Evolutionary conservation across 441 rosid genomes (phyloP).

Genomic region (Populus tomentosa): DNA sequence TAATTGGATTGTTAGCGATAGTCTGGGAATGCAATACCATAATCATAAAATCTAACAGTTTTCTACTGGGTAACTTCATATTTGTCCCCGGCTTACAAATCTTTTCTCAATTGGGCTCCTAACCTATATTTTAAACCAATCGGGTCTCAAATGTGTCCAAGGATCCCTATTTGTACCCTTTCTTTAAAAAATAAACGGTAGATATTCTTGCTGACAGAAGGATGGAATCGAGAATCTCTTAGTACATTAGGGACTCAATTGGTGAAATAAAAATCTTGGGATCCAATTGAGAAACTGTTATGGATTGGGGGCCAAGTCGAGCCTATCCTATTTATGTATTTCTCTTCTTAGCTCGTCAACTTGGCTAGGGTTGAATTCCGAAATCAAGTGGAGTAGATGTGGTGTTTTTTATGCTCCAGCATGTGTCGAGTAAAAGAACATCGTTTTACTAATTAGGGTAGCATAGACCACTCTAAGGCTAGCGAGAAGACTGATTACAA

Average conservation of each 20-base stretch:
- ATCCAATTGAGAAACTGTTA: not conserved
- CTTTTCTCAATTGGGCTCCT: not conserved
- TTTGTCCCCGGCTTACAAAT: not conserved
- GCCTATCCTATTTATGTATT: not conserved
- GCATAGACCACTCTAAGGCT: too few species aligned
- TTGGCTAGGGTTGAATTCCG: too few species aligned
- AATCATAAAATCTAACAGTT: not conserved
- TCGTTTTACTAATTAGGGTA: too few species aligned
- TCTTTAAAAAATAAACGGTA: not conserved
- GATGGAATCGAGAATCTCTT: not conserved
- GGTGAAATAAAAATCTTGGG: not conserved
- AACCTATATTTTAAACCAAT: not conserved
- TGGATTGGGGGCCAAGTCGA: not conserved
- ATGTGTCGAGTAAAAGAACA: too few species aligned
- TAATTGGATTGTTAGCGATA: not conserved
- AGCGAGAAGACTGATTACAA: too few species aligned
- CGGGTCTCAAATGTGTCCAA: not conserved
- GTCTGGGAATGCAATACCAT: not conserved
- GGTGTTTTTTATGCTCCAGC: too few species aligned
- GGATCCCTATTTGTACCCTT: not conserved
- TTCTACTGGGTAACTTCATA: not conserved
- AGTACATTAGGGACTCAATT: too few species aligned
- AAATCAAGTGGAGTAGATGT: too few species aligned
- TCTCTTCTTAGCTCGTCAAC: not conserved
- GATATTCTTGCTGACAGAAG: not conserved